Conservation (phyloP, 306 rosid species). For the Dryas drummondii region DNA sequence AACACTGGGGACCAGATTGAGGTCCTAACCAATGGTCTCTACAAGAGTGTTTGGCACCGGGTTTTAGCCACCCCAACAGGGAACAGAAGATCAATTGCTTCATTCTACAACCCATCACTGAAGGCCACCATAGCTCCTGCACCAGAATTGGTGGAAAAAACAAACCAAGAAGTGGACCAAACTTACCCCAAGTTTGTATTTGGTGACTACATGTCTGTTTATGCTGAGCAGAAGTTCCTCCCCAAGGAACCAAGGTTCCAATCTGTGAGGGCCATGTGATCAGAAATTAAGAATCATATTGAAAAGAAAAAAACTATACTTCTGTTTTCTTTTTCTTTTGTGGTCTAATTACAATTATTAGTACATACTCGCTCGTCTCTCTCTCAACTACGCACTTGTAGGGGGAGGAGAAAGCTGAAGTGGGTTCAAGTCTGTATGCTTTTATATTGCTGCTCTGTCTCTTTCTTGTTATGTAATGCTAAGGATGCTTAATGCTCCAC, state of each 20-base stretch:
- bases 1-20: conserved; percentile 99
- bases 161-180: conserved; percentile 44
- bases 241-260: conserved; percentile 92
- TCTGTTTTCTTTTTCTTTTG: not conserved
- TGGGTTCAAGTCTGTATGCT: conserved; percentile 38
- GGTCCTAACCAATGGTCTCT: conserved; percentile 85
- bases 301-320: not conserved
- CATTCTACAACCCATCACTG: conserved; percentile 84
- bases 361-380: conserved; percentile 40
- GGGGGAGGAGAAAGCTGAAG: conserved; percentile 37
- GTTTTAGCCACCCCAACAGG: conserved; percentile 59
- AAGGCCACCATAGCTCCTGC: conserved; percentile 91
- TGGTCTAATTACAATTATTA: not conserved
- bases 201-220: conserved; percentile 87
- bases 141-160: conserved; percentile 48
- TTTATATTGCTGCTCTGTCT: conserved; percentile 28
- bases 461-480: conserved; percentile 18
- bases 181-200: conserved; percentile 84
- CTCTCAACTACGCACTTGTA: conserved; percentile 23
- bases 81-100: conserved; percentile 86
- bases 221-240: conserved; percentile 87
- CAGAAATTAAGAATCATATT: not conserved
- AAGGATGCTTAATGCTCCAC: conserved; percentile 33
- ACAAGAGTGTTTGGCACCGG: conserved; percentile 95
- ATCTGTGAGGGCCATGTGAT: conserved; percentile 60